Evolutionary conservation across 176 grass and related monocot genomes (phyloP).

Genomic region (Pontederia crassipes): DNA sequence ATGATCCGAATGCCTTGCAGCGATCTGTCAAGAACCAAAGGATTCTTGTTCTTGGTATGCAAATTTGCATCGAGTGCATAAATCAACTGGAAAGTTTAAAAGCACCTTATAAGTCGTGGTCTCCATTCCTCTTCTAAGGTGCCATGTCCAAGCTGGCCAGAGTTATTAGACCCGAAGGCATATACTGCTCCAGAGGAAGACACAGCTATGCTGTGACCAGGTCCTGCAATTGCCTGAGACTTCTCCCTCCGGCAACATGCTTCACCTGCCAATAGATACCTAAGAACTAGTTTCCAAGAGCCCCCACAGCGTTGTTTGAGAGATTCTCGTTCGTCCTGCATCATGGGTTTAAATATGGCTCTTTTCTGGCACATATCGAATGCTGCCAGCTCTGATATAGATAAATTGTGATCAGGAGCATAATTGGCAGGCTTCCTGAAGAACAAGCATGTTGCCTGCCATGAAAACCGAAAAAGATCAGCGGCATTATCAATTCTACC

Average conservation of each 20-base stretch:
- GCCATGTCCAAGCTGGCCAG: constrained; percentile 78
- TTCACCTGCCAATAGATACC: constrained; percentile 74
- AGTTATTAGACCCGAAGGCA: constrained; percentile 78
- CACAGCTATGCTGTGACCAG: constrained; percentile 76
- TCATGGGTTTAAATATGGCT: constrained; percentile 77
- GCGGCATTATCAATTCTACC: constrained; percentile 66
- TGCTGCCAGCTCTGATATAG: constrained; percentile 76
- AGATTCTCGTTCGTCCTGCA: constrained; percentile 48
- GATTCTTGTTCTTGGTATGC: constrained; percentile 17
- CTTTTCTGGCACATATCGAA: constrained; percentile 87
- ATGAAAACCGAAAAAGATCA: constrained; percentile 41
- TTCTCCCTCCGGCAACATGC: constrained; percentile 70
- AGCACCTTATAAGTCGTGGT: constrained; percentile 68
- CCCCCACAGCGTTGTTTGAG: constrained; percentile 60
- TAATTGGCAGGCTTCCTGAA: constrained; percentile 93
- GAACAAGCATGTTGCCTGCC: constrained; percentile 69
- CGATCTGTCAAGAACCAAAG: constrained; percentile 42
- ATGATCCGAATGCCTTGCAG: constrained; percentile 84
- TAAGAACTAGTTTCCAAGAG: constrained; percentile 88
- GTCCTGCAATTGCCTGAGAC: constrained; percentile 66
- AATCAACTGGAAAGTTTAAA: constrained; percentile 35
- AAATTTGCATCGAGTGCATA: constrained; percentile 25
- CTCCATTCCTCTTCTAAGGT: constrained; percentile 75
- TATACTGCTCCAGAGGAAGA: constrained; percentile 48
- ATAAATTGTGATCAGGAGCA: constrained; percentile 57